A percentile compares a stretch with the other conserved stretches of the same genome.
Conservation (phyloP, 495 filamentous ascomycete species). For the Daldinia vernicosa region DNA sequence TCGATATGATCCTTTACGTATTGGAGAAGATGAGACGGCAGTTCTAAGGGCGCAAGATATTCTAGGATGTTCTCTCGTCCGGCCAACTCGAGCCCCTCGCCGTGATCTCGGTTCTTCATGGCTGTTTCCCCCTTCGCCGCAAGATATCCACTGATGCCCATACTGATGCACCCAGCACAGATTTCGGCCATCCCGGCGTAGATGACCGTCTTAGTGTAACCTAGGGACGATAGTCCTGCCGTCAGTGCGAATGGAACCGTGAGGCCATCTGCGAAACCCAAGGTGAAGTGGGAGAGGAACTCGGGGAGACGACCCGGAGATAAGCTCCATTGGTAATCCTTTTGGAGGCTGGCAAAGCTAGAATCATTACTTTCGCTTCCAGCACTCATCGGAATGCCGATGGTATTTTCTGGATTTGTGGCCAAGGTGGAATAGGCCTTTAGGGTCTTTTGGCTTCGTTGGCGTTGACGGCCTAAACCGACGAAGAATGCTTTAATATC, state of each 20-base stretch:
- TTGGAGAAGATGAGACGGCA: constrained; percentile 73
- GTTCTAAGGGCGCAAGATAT: constrained; percentile 54
- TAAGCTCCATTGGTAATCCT: neutral
- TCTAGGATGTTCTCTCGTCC: constrained; percentile 25
- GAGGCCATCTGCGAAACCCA: constrained; percentile 70
- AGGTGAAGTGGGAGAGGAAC: constrained; percentile 55
- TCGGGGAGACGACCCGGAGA: constrained; percentile 26
- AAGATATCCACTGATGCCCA: constrained; percentile 76
- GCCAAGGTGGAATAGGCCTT: constrained; percentile 31
- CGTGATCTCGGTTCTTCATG: neutral
- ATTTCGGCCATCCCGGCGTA: constrained; percentile 75
- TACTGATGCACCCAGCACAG: constrained; percentile 72
- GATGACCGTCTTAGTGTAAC: constrained; percentile 70
- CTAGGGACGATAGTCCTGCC: constrained; percentile 68
- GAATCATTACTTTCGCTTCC: constrained; percentile 9
- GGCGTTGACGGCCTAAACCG: neutral
- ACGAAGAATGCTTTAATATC: constrained; percentile 20
- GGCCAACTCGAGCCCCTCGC: constrained; percentile 14
- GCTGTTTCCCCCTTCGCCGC: constrained; percentile 73
- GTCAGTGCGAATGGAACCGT: constrained; percentile 74
- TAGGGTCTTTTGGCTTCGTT: constrained; percentile 13
- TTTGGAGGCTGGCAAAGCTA: neutral
- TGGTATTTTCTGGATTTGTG: constrained; percentile 6
- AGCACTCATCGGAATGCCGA: neutral
- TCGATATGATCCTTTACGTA: constrained; percentile 71